Conservation (phyloP, 2,329 filamentous ascomycete species). For the Seiridium cupressi region DNA sequence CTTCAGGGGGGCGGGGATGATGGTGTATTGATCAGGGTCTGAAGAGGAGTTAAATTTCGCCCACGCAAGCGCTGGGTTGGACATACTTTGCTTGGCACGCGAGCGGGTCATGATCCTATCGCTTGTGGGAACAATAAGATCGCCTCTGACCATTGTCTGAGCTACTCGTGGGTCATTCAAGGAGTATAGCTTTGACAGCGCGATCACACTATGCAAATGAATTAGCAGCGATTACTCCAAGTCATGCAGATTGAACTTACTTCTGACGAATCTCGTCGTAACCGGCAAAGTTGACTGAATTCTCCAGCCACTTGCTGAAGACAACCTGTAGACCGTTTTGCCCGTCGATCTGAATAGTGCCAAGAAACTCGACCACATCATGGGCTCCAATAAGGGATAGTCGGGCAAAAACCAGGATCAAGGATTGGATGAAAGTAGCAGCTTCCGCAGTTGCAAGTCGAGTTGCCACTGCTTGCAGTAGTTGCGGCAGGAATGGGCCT, state of each 20-base stretch:
- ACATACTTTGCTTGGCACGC: slow-evolving; percentile 75
- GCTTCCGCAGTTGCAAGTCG: slow-evolving; percentile 80
- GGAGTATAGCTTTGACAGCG: slow-evolving; percentile 85
- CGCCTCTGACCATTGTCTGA: slow-evolving; percentile 84
- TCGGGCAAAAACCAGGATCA: slow-evolving; percentile 92
- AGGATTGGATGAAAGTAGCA: slow-evolving; percentile 88
- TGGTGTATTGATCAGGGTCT: slow-evolving; percentile 88
- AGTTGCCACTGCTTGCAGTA: slow-evolving; percentile 84
- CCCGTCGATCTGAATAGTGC: slow-evolving; percentile 75
- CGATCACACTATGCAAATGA: slow-evolving; percentile 66
- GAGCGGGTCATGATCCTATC: slow-evolving; percentile 93
- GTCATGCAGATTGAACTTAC: slow-evolving; percentile 49
- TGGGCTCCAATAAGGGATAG: slow-evolving; percentile 80
- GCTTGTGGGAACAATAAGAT: slow-evolving; percentile 77
- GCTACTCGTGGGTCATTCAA: slow-evolving; percentile 78
- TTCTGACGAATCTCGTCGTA: slow-evolving; percentile 98
- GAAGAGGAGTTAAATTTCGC: slow-evolving; percentile 23
- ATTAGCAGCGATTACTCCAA: slow-evolving; percentile 25
- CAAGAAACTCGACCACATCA: slow-evolving; percentile 90
- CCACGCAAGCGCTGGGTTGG: slow-evolving; percentile 15
- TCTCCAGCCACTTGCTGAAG: slow-evolving; percentile 92
- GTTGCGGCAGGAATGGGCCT: slow-evolving; percentile 83
- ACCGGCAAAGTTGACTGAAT: slow-evolving; percentile 94
- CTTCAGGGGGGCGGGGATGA: slow-evolving; percentile 85
- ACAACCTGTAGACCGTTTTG: slow-evolving; percentile 87